Evolutionary conservation across 1,284 basidiomycete species (phyloP), one percentile per base, ranked within the genome.

Genomic region (Ceratobasidium papillatum): DNA sequence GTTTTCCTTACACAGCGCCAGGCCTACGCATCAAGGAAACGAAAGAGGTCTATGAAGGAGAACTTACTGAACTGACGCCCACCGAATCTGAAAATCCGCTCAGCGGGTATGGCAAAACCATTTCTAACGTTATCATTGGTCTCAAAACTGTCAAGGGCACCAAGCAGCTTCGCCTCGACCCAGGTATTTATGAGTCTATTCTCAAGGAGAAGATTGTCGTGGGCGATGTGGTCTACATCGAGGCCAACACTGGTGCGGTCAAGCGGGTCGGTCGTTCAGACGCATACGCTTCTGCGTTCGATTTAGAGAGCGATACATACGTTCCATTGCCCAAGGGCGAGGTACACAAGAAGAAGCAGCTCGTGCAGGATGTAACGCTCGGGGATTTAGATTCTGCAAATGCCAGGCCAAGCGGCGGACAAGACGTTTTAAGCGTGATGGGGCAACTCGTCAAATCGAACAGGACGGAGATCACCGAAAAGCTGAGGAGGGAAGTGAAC

Each of bases 341-440:
- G 75, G 96, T 99, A 63, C 96, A 98, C 85, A 99, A 99, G 84
- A 89, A 92, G 77, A 99, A 99, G 82, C 96, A 99, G 81, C 90
- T 99, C 1, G 95, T 99, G 3, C 98, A 99, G 82, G 97, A 99
- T 78, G 94, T 99, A 47, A 99, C 96, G 0, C 86, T 99, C 19
- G 96, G 98, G 74, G 97, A 99, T 81, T 87, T 99, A 54, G 97
- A 99, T 81, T 94, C 96, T 77, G 97, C 96, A 3, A 99, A 99
- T 81, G 96, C 96, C 14, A 90, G 95, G 58, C 97, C 97, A 7
- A 94, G 95, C 79, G 88, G 88, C 17, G 96, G 98, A 0, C 97
- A 98, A 82, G 97, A 99, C 80, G 98, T 99, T 81, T 98, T 99
- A 96, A 94, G 93, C 80, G 96, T 99, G 36, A 98, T 99, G 92